Conservation (phyloP, 2,329 filamentous ascomycete species). For the Claviceps sp. region DNA sequence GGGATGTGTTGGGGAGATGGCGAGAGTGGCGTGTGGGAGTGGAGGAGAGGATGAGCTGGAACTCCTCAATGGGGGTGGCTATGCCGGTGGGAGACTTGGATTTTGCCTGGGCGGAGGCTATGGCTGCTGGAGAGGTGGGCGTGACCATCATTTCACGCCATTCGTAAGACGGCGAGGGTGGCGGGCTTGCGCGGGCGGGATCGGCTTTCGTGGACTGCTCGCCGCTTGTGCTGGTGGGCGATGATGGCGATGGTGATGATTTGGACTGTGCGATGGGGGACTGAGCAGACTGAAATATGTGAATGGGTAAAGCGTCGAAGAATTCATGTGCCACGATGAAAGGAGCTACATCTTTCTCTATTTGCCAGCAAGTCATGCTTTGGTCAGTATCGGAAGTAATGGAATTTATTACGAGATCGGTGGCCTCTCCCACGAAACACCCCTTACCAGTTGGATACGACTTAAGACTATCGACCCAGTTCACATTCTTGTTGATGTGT, state of each 20-base stretch:
- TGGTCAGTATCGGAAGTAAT: not conserved
- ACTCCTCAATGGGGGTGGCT: conserved; percentile 50
- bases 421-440: not conserved
- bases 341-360: conserved; percentile 58
- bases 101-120: conserved; percentile 39
- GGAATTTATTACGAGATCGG: no score
- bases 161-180: conserved; percentile 28
- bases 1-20: conserved; percentile 70
- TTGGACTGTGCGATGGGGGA: conserved; percentile 12
- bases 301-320: conserved; percentile 94
- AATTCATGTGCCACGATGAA: conserved; percentile 97
- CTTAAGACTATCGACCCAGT: conserved; percentile 83
- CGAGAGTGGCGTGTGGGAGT: conserved; percentile 67
- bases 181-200: not conserved
- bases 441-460: conserved; percentile 57
- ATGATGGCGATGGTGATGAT: conserved; percentile 17
- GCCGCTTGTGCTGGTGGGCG: not conserved
- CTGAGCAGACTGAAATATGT: conserved; percentile 72
- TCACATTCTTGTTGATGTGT: conserved; percentile 58
- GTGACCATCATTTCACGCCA: conserved; percentile 78
- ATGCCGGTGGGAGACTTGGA: conserved; percentile 32
- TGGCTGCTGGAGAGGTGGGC: conserved; percentile 43
- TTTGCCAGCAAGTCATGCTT: not conserved
- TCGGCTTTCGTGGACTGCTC: not conserved
- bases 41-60: conserved; percentile 70